phyloP scores from a whole-genome alignment of 2,329 filamentous ascomycete genomes.

The Chaetomiaceae sp. region DNA sequence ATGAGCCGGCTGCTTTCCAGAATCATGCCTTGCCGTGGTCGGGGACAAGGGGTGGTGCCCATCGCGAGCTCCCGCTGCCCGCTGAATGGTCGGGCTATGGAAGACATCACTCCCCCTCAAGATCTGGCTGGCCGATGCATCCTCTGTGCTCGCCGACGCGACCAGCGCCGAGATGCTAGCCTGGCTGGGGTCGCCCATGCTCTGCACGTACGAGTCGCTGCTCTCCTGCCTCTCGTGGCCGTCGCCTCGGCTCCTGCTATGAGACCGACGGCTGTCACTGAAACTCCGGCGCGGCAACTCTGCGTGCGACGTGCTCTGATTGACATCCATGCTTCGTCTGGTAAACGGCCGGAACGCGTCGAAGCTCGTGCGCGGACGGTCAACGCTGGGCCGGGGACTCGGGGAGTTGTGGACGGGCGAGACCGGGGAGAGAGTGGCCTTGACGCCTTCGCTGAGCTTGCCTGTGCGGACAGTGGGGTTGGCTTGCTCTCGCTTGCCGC shows the following conservation, averaged over 20 bases:
- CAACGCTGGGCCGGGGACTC: conserved; percentile 54
- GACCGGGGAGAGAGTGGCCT: conserved; percentile 55
- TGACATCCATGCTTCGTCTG: conserved; percentile 50
- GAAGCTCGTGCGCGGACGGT: conserved; percentile 49
- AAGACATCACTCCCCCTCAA: conserved; percentile 85
- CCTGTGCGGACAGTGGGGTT: conserved; percentile 29
- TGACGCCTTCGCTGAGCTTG: conserved; percentile 53
- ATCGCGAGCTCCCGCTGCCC: conserved; percentile 31
- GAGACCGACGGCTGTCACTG: conserved; percentile 53
- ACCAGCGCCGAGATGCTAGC: conserved; percentile 61
- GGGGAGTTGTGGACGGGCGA: conserved; percentile 42
- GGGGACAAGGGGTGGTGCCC: background rate
- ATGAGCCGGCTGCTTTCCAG: conserved; percentile 7
- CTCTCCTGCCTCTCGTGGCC: conserved; percentile 56
- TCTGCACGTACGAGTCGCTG: conserved; percentile 71
- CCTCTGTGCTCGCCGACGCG: conserved; percentile 65
- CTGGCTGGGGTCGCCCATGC: conserved; percentile 62
- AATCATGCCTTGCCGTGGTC: conserved; percentile 1
- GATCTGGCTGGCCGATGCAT: conserved; percentile 88
- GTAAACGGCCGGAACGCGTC: conserved; percentile 47
- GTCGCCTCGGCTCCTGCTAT: conserved; percentile 42
- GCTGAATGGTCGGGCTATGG: conserved; percentile 66
- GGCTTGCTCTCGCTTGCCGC: conserved; percentile 12
- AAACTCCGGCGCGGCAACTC: conserved; percentile 55
- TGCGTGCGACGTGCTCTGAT: conserved; percentile 37